Percentiles rank a stretch among this genome's conserved stretches.
phyloP scores from a whole-genome alignment of 768 basidiomycete genomes.

The Pisolithus microcarpus region DNA sequence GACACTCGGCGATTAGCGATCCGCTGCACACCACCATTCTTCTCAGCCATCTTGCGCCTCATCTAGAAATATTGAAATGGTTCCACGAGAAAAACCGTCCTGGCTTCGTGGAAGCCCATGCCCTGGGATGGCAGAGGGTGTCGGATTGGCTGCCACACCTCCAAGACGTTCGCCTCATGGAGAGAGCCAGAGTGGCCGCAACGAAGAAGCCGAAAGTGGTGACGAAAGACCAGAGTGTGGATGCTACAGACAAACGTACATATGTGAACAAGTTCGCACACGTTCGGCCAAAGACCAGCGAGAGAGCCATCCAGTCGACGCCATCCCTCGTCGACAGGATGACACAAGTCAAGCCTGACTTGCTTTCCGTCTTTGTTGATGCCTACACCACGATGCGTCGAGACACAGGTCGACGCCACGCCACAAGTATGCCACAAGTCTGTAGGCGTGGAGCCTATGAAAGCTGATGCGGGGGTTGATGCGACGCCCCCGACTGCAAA shows the following conservation, averaged over 20 bases:
- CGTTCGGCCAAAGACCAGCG: slow-evolving; percentile 31
- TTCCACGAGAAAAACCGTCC: slow-evolving; percentile 74
- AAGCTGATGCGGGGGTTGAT: slow-evolving; percentile 29
- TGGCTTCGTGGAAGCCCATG: slow-evolving; percentile 60
- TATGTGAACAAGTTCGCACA: slow-evolving; percentile 36
- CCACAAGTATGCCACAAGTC: slow-evolving; percentile 27
- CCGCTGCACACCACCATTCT: slow-evolving; percentile 64
- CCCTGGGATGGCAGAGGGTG: slow-evolving; percentile 61
- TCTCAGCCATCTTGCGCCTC: slow-evolving; percentile 71
- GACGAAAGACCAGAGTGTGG: slow-evolving; percentile 38
- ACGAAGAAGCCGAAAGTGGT: slow-evolving; percentile 11
- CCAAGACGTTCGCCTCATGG: slow-evolving; percentile 56
- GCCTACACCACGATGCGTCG: slow-evolving; percentile 43
- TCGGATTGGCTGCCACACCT: slow-evolving; percentile 66
- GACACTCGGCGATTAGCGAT: slow-evolving; percentile 67
- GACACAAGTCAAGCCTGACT: slow-evolving; percentile 35
- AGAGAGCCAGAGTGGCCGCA: slow-evolving; percentile 40
- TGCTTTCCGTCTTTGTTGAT: slow-evolving; percentile 40
- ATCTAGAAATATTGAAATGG: slow-evolving; percentile 63
- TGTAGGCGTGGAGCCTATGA: slow-evolving; percentile 21
- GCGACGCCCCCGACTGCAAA: slow-evolving; percentile 19
- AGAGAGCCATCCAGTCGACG: slow-evolving; percentile 32
- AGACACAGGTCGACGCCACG: slow-evolving; percentile 41
- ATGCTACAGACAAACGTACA: slow-evolving; percentile 41
- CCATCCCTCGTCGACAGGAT: slow-evolving; percentile 31